Conservation (phyloP, 805 yeast species). For the Clavispora phyllophila region DNA sequence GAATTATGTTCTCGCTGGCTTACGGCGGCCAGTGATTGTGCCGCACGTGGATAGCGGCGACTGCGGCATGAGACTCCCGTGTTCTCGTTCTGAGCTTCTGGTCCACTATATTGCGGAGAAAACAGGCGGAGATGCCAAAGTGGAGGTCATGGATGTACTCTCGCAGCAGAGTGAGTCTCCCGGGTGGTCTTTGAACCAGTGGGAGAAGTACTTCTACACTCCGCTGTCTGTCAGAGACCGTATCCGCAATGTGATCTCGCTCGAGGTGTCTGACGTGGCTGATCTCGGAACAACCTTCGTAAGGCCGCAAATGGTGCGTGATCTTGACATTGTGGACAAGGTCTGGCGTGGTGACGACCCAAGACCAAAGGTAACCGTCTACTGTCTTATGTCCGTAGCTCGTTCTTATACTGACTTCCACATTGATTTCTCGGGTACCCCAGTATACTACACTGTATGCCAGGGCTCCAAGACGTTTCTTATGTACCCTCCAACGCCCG, state of each 20-base stretch:
- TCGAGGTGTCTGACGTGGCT: constrained; percentile 64
- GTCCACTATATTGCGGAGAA: constrained; percentile 51
- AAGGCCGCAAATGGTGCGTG: constrained; percentile 63
- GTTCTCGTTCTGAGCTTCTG: constrained; percentile 32
- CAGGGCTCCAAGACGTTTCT: constrained; percentile 72
- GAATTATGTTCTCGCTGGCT: constrained; percentile 29
- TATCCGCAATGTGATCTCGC: constrained; percentile 72
- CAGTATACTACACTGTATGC: constrained; percentile 81
- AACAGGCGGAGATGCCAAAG: constrained; percentile 57
- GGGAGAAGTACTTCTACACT: constrained; percentile 67
- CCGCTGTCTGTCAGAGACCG: constrained; percentile 48
- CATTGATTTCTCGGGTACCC: constrained; percentile 87
- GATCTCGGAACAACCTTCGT: constrained; percentile 42
- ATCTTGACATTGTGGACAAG: constrained; percentile 62
- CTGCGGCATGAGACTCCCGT: constrained; percentile 54
- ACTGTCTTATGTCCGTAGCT: constrained; percentile 79
- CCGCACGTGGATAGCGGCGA: constrained; percentile 22
- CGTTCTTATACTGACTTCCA: constrained; percentile 87
- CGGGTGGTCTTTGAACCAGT: constrained; percentile 64
- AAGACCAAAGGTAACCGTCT: constrained; percentile 63
- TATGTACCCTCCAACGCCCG: constrained; percentile 70
- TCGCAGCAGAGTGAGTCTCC: constrained; percentile 64
- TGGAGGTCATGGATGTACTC: constrained; percentile 87
- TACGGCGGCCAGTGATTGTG: constrained; percentile 44
- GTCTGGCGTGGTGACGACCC: constrained; percentile 47